Evolutionary conservation across 2,329 filamentous ascomycete genomes (phyloP).

Genomic region (Periconia sp.): DNA sequence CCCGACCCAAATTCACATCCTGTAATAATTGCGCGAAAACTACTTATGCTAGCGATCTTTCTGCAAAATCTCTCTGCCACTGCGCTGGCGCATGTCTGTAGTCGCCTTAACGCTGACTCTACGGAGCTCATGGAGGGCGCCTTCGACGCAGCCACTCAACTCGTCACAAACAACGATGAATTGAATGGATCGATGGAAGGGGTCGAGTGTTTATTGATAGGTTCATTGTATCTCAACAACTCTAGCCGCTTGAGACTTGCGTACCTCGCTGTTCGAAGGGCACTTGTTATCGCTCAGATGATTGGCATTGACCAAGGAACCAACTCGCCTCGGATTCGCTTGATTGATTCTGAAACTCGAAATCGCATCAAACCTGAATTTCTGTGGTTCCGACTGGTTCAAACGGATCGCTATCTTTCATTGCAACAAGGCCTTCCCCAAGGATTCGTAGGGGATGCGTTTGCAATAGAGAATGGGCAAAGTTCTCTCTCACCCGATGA

Average conservation of each 20-base stretch:
- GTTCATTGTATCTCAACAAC: conserved; percentile 44
- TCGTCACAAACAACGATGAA: conserved; percentile 44
- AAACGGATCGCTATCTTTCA: conserved; percentile 43
- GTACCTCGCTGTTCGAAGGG: conserved; percentile 44
- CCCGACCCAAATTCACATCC: conserved; percentile 28
- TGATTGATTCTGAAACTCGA: conserved; percentile 11
- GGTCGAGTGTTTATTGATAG: conserved; percentile 48
- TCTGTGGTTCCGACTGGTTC: conserved; percentile 46
- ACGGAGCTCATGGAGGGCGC: conserved; percentile 31
- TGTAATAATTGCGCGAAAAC: conserved; percentile 34
- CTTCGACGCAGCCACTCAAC: conserved; percentile 26
- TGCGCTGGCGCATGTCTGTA: conserved; percentile 20
- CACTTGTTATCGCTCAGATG: conserved; percentile 45
- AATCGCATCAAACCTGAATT: conserved; percentile 14
- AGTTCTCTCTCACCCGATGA: conserved; percentile 24
- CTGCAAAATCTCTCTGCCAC: conserved; percentile 21
- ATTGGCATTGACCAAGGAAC: conserved; percentile 44
- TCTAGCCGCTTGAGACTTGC: conserved; percentile 45
- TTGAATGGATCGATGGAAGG: conserved; percentile 44
- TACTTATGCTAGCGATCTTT: conserved; percentile 36
- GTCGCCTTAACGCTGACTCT: conserved; percentile 18
- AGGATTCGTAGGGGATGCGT: conserved; percentile 22
- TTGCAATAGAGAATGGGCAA: conserved; percentile 8
- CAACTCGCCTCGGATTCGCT: conserved; percentile 38
- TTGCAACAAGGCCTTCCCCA: conserved; percentile 47